Percentiles rank a stretch among this genome's conserved stretches.
Conservation (phyloP, 352 stramenopile genomes). For the Thalassiosira gravida region DNA sequence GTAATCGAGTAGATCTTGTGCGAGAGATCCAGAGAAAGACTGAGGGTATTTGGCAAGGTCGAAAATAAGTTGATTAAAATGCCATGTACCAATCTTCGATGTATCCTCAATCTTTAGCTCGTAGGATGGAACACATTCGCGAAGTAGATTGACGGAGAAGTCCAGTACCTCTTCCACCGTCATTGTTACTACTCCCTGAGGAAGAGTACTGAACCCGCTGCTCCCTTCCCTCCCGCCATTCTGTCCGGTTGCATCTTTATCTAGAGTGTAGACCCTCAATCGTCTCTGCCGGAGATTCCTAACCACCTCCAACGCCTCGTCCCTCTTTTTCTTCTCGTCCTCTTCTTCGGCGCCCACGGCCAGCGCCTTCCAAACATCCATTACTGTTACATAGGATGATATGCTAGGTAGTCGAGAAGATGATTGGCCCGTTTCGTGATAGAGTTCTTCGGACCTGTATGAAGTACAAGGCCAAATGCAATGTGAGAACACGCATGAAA, state of each 20-base stretch:
- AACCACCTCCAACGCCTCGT: slow-evolving; percentile 37
- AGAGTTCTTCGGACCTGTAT: slow-evolving; percentile 41
- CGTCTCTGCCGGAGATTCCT: slow-evolving; percentile 24
- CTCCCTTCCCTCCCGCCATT: background rate
- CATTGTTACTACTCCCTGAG: slow-evolving; percentile 3
- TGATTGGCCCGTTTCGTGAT: slow-evolving; percentile 26
- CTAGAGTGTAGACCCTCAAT: slow-evolving; percentile 29
- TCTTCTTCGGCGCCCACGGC: slow-evolving; percentile 20
- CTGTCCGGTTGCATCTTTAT: background rate
- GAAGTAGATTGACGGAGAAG: slow-evolving; percentile 24
- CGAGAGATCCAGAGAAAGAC: too few relatives aligned
- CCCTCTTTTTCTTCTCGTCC: slow-evolving; percentile 18
- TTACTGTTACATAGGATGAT: slow-evolving; percentile 41
- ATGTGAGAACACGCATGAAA: too few relatives aligned
- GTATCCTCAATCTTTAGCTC: background rate
- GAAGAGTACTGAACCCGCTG: slow-evolving; percentile 25
- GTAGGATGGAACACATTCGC: slow-evolving; percentile 25
- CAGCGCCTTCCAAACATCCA: slow-evolving; percentile 46
- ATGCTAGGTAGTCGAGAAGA: slow-evolving; percentile 17
- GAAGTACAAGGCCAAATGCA: too few relatives aligned
- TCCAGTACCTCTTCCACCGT: slow-evolving; percentile 39
- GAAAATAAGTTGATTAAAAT: slow-evolving; percentile 56
- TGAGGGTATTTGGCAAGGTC: too few relatives aligned
- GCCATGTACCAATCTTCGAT: slow-evolving; percentile 39
- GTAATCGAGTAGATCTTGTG: slow-evolving; percentile 48